Base-by-base conservation (phyloP, 1,284 basidiomycete species). In the Coniophora puteana region DNA sequence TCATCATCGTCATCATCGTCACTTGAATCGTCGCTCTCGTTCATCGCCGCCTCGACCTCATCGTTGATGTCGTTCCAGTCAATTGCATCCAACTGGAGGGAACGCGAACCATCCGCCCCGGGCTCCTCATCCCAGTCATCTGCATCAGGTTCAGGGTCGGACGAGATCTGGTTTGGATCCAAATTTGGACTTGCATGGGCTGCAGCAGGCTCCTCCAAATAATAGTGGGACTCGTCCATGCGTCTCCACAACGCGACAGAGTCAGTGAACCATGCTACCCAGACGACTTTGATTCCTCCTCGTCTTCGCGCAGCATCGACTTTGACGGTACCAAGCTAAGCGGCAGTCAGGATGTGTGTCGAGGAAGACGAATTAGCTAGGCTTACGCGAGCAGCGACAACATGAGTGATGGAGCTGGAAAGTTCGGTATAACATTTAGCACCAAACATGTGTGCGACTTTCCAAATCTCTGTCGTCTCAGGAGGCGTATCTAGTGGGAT, bases 311-410 rank as follows among this genome's bases (percentile, higher is more conserved):
- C 93, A 31, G 74, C 68, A 52, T 92, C 83, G 1, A 95, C 92
- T 65, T 99, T 98, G 47, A 86, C 83, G 0, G 95, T 98, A 25
- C 91, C 90, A 47, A 78, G 74, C 86, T 91, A 53, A 14, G n/a
- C 29, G 20, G 6, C 25, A n/a, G n/a, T n/a, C n/a, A n/a, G n/a
- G 8, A 33, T 8, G 16, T 33, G 10, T 22, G 21, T 12, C n/a
- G 22, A 11, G 7, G 13, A 23, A 43, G 23, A 24, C 18, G 29
- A 26, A 43, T 59, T 45, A 41, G 28, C 29, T 37, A 45, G 39
- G n/a, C 68, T 44, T 41, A 88, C 83, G 70, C 90, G 89, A 4
- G 87, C 88, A 12, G 93, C 88, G 20, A 99, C 89, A 25, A 98
- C 83, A 55, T 99, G 95, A 0, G 95, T 98, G 14, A 89, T 76